Conservation (phyloP, 345 rosid species). For the Lenwebbia sp. region DNA sequence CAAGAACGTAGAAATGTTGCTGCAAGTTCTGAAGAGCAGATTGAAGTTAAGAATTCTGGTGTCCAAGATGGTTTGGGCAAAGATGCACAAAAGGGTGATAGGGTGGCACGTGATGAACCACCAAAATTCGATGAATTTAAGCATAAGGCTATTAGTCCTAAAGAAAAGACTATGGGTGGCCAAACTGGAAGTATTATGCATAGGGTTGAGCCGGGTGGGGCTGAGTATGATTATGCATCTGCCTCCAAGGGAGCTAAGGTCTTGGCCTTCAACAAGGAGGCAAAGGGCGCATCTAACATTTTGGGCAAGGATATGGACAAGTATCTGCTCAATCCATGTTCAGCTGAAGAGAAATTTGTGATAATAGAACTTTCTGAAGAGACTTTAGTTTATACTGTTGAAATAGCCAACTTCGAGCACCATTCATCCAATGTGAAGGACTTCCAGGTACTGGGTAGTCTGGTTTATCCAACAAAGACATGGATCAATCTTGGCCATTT, state of each 20-base stretch:
- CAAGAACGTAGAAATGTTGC: background rate
- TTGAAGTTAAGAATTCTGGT: background rate
- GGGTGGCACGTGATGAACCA: constrained; percentile 18
- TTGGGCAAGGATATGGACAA: constrained; percentile 43
- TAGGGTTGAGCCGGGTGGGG: constrained; percentile 40
- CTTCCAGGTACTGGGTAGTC: constrained; percentile 38
- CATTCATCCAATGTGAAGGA: constrained; percentile 41
- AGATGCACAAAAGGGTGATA: constrained; percentile 3
- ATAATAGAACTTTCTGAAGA: constrained; percentile 47
- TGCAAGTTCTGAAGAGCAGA: background rate
- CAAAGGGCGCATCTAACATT: constrained; percentile 43
- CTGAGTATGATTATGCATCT: constrained; percentile 47
- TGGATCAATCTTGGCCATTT: constrained; percentile 43
- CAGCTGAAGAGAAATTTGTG: constrained; percentile 46
- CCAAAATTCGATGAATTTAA: constrained; percentile 38
- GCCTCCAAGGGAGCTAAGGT: constrained; percentile 46
- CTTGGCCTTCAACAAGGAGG: constrained; percentile 41
- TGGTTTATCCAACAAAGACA: constrained; percentile 41
- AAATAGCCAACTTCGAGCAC: constrained; percentile 48
- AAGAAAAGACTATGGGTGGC: constrained; percentile 20
- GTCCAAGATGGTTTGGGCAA: background rate
- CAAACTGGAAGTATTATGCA: constrained; percentile 26
- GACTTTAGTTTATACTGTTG: constrained; percentile 37
- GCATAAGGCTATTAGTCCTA: constrained; percentile 26
- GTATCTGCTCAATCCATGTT: constrained; percentile 51